These are phyloP conservation scores for Ormosia emarginata DNA, from an alignment of 306 rosid species.

Conservation along the genomic window DNA sequence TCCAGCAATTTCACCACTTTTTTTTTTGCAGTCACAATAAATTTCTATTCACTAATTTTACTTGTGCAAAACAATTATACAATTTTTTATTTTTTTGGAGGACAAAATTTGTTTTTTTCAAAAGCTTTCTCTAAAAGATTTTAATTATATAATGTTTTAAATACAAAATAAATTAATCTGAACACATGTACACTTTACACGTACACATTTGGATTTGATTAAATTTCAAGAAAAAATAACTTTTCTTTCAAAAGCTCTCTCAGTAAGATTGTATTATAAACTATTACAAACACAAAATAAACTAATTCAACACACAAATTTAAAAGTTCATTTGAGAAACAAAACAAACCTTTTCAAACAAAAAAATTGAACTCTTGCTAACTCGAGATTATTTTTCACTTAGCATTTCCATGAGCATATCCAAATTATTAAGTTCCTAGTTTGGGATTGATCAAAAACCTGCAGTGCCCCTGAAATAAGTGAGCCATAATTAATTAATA, in stretches of 20 bases:
- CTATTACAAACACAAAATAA: neutral
- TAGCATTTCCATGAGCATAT: neutral
- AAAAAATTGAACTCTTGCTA: neutral
- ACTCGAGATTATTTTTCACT: neutral
- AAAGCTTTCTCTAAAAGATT: neutral
- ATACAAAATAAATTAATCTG: neutral
- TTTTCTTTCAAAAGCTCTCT: neutral
- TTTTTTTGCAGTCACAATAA: neutral
- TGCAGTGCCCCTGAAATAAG: too few relatives aligned
- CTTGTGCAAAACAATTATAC: neutral
- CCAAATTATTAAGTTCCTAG: too few relatives aligned
- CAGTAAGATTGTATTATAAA: too few relatives aligned
- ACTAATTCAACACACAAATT: too few relatives aligned
- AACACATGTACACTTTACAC: neutral
- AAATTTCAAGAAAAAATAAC: neutral
- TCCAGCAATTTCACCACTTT: neutral
- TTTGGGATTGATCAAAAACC: too few relatives aligned
- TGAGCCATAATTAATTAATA: too few relatives aligned
- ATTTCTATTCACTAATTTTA: neutral
- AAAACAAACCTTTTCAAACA: too few relatives aligned
- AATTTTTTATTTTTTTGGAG: too few relatives aligned
- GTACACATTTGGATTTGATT: neutral
- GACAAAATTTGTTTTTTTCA: neutral
- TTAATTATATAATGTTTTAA: too few relatives aligned
- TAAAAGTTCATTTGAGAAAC: too few relatives aligned